These are phyloP conservation scores for Chalciporus sphaerocephalus DNA, from an alignment of 768 basidiomycete genomes.

Conservation along the genomic window DNA sequence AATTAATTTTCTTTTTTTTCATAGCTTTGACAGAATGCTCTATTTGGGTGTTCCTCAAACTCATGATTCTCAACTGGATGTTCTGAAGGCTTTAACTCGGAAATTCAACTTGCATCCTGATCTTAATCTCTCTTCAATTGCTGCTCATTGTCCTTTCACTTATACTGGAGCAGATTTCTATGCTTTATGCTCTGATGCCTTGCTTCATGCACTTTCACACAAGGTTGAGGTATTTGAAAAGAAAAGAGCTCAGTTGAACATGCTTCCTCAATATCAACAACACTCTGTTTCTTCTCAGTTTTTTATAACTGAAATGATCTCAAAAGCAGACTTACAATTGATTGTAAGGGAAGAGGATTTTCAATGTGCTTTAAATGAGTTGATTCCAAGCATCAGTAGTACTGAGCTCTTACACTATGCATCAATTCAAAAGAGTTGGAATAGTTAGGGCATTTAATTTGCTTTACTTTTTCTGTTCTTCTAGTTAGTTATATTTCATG, in stretches of 20 bases:
- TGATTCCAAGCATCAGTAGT: constrained; percentile 79
- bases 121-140: constrained; percentile 60
- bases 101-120: constrained; percentile 80
- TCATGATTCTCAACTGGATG: constrained; percentile 78
- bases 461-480: too few relatives aligned
- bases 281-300: constrained; percentile 85
- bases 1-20: not conserved
- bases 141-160: constrained; percentile 80
- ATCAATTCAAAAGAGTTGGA: constrained; percentile 38
- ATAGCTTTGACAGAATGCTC: constrained; percentile 92
- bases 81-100: constrained; percentile 84
- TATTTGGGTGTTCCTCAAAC: constrained; percentile 91
- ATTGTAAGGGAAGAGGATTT: constrained; percentile 78
- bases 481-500: too few relatives aligned
- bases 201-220: constrained; percentile 90
- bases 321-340: constrained; percentile 63
- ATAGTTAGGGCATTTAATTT: too few relatives aligned
- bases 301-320: constrained; percentile 81
- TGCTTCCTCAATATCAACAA: constrained; percentile 34
- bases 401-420: constrained; percentile 84
- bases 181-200: constrained; percentile 93
- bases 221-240: constrained; percentile 77
- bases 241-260: constrained; percentile 56
- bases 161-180: constrained; percentile 98
- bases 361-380: constrained; percentile 58